Evolutionary conservation across 2,329 filamentous ascomycete species (phyloP), one percentile per base, ranked within the genome.

Genomic region (Epichloe gansuensis): DNA sequence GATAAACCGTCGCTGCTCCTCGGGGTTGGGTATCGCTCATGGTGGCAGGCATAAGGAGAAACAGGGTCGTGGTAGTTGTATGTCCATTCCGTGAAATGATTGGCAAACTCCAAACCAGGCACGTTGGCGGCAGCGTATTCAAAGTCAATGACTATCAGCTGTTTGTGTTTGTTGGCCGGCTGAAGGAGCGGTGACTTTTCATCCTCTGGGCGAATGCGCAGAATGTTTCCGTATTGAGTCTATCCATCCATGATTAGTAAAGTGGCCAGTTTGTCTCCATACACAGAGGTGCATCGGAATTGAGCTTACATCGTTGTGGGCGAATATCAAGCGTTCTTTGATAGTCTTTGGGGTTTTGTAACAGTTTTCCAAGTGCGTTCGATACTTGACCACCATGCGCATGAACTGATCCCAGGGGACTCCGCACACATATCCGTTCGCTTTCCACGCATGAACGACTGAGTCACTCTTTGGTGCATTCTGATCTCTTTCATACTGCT

Each of bases 221-320:
- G 81, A 57, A 98, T 93, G 65, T 98, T 98, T 58, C 93, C 93
- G 63, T 98, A 97, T 82, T 98, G 93, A 4, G 93, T 95, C 89
- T 95, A 13, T 23, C 6, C 42, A 44, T 8, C 25, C 13, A 35
- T 8, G 25, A 13, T 37, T 11, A 45, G 12, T n/a, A 25, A 15
- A 38, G 25, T 28, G 11, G 3, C 31, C 31, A 31, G 31, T 31
- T 4, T 31, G 9, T 31, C 31, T 11, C 9, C 31, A 31, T 11
- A 31, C 31, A 31, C 31, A 31, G 31, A 11, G 3, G 31, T 9
- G 31, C 31, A 31, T 31, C 31, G 9, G 12, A 25, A 17, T 15
- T 9, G 4, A 11, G 69, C 85, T 73, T 70, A 94, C 90, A 76
- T 98, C 93, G 62, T 95, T 96, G 67, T 98, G 93, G n/a, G 90